A percentile compares a stretch with the other conserved stretches of the same genome.
phyloP scores from a whole-genome alignment of 73 alveolate species.

The Paraurostyla sp. region DNA sequence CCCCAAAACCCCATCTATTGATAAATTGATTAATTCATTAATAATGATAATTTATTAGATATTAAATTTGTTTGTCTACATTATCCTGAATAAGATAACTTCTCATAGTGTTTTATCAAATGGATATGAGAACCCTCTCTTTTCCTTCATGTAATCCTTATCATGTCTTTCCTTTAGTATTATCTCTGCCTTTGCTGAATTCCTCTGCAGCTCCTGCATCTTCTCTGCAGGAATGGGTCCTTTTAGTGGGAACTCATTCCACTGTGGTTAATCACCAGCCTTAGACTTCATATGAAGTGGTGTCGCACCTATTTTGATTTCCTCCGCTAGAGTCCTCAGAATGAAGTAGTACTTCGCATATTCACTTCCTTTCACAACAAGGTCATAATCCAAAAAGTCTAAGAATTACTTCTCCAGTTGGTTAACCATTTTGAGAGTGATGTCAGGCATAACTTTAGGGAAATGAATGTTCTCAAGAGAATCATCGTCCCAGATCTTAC shows the following conservation, averaged over 20 bases:
- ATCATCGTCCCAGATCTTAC: slow-evolving; percentile 99
- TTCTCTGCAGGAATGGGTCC: slow-evolving; percentile 66
- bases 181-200: slow-evolving; percentile 77
- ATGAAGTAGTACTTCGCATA: slow-evolving; percentile 98
- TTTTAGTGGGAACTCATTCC: slow-evolving; percentile 60
- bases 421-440: slow-evolving; percentile 93
- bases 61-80: no score
- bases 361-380: slow-evolving; percentile 92
- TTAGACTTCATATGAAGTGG: slow-evolving; percentile 77
- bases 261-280: background rate
- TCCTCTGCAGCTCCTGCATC: slow-evolving; percentile 71
- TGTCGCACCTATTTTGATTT: slow-evolving; percentile 65
- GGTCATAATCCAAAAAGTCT: slow-evolving; percentile 92
- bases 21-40: background rate
- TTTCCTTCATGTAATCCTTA: background rate
- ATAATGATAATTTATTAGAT: no score
- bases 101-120: slow-evolving; percentile 33
- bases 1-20: background rate
- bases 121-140: slow-evolving; percentile 10
- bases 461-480: slow-evolving; percentile 99
- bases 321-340: slow-evolving; percentile 93
- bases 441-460: slow-evolving; percentile 97
- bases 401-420: slow-evolving; percentile 95
- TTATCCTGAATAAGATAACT: no score
- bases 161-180: slow-evolving; percentile 78